Percentiles rank a stretch among this genome's conserved stretches.
Conservation (phyloP, 2,329 filamentous ascomycete genomes). For the Myotisia sp. region DNA sequence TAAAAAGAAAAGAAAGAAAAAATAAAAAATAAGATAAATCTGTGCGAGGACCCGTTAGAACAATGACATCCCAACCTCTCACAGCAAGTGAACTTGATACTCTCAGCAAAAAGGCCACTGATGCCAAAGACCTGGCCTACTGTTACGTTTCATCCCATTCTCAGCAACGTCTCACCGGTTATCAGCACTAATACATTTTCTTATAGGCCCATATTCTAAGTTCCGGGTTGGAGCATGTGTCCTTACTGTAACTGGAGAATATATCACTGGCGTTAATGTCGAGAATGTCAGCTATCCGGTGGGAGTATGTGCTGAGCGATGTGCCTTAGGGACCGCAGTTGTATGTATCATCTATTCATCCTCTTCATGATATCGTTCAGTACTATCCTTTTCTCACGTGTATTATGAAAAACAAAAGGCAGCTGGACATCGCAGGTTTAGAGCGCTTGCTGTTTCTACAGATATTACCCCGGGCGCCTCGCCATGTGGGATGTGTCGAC, state of each 20-base stretch:
- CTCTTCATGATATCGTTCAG: not conserved
- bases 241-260: constrained; percentile 44
- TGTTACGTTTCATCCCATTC: constrained; percentile 38
- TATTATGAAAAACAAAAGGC: constrained; percentile 18
- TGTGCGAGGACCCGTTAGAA: too few species aligned
- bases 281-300: constrained; percentile 91
- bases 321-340: constrained; percentile 72
- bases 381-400: not conserved
- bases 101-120: constrained; percentile 48
- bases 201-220: constrained; percentile 61
- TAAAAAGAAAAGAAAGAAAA: not conserved
- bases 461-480: constrained; percentile 53
- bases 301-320: constrained; percentile 86
- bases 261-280: constrained; percentile 67
- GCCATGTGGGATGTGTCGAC: constrained; percentile 92
- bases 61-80: too few species aligned
- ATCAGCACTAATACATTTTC: not conserved
- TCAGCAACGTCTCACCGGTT: not conserved
- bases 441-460: constrained; percentile 72
- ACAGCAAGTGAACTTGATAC: constrained; percentile 48
- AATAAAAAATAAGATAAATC: too few species aligned
- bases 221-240: constrained; percentile 82
- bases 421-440: constrained; percentile 43
- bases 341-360: constrained; percentile 15
- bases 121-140: constrained; percentile 67